phyloP scores from a whole-genome alignment of 1,284 basidiomycete genomes.

The Takashimella koratensis region DNA sequence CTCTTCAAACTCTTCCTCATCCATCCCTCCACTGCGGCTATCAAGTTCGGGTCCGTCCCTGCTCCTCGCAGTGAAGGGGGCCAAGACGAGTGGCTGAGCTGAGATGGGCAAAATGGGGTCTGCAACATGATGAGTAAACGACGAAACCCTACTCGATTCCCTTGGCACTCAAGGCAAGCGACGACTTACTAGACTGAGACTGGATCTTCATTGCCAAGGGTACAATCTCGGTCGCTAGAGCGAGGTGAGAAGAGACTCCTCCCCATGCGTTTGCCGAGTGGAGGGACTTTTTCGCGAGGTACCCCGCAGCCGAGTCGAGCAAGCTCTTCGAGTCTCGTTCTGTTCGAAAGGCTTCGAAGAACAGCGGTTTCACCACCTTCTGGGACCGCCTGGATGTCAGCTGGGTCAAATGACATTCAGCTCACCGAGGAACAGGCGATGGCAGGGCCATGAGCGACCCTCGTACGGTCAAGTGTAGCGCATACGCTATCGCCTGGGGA shows the following conservation, averaged over 20 bases:
- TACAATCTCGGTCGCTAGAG: constrained; percentile 38
- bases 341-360: constrained; percentile 50
- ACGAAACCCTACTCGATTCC: no score
- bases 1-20: constrained; percentile 24
- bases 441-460: constrained; percentile 80
- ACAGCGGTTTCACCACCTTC: constrained; percentile 59
- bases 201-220: constrained; percentile 47
- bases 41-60: not conserved
- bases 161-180: no score
- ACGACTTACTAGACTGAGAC: constrained; percentile 7
- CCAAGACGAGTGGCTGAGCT: constrained; percentile 26
- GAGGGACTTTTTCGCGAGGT: constrained; percentile 32
- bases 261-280: constrained; percentile 19
- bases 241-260: constrained; percentile 28
- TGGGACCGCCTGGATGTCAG: constrained; percentile 54
- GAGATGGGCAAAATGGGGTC: constrained; percentile 33
- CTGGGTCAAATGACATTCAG: not conserved
- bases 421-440: constrained; percentile 68
- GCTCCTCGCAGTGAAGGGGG: constrained; percentile 9
- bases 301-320: constrained; percentile 38
- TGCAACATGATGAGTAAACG: constrained; percentile 6
- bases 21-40: constrained; percentile 31
- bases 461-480: constrained; percentile 73
- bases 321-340: constrained; percentile 37
- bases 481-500: constrained; percentile 68